These are phyloP conservation scores for Heterococcus sp. DNA, from an alignment of 108 stramenopile species.

Conservation along the genomic window DNA sequence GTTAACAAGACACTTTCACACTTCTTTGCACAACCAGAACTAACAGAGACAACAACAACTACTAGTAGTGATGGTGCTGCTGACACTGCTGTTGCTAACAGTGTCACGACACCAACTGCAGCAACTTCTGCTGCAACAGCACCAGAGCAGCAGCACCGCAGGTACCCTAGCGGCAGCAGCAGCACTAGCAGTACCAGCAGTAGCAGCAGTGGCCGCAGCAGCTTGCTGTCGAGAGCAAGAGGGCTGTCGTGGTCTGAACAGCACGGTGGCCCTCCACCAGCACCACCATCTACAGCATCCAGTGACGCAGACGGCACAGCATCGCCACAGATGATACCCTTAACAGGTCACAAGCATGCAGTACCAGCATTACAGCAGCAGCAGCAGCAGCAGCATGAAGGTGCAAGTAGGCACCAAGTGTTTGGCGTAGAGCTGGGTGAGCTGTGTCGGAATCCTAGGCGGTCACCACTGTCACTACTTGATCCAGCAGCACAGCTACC, in stretches of 20 bases:
- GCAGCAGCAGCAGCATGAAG: not conserved
- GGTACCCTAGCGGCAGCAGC: no score
- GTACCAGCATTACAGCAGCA: not conserved
- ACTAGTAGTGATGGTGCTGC: no score
- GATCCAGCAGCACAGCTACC: slow-evolving; percentile 5
- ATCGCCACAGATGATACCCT: not conserved
- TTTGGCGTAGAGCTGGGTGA: not conserved
- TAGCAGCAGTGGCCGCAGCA: not conserved
- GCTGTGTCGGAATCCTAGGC: not conserved
- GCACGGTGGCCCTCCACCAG: not conserved
- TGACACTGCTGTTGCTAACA: no score
- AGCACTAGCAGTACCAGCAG: no score
- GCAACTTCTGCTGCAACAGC: no score
- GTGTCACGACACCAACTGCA: no score
- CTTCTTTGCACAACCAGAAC: no score
- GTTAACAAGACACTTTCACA: no score
- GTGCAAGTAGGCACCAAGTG: not conserved
- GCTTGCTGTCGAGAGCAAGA: no score
- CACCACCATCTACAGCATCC: not conserved
- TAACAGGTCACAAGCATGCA: not conserved
- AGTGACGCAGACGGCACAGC: not conserved
- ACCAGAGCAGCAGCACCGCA: no score
- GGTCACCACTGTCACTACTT: not conserved
- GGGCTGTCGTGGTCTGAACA: not conserved
- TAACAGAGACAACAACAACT: no score